These are phyloP conservation scores for Primulina tabacum DNA, from an alignment of 257 asterid genomes.

Conservation along the genomic window DNA sequence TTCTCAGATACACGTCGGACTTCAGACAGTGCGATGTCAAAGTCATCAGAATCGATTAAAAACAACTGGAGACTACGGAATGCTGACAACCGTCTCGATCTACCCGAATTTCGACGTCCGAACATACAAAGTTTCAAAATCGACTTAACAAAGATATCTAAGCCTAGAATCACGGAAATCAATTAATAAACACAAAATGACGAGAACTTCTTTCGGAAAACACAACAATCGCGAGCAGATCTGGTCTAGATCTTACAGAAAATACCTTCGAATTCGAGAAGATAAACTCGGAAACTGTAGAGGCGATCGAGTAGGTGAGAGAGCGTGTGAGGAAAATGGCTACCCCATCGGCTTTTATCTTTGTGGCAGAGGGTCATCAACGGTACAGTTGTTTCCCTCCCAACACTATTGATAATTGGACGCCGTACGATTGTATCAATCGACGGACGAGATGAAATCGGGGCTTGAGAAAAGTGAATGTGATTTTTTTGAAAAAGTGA, in stretches of 20 bases:
- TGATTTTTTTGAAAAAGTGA: too few species aligned
- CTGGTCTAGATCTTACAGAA: constrained; percentile 3
- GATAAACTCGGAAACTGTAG: constrained; percentile 4
- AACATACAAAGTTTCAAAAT: background rate
- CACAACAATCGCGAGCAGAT: constrained; percentile 13
- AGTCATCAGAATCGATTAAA: constrained; percentile 19
- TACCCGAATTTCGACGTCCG: constrained; percentile 3
- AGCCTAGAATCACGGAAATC: background rate
- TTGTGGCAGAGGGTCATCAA: constrained; percentile 24
- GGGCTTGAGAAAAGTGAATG: too few species aligned
- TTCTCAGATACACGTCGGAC: constrained; percentile 24
- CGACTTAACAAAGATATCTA: constrained; percentile 1
- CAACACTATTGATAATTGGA: background rate
- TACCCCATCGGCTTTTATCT: constrained; percentile 41
- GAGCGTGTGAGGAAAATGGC: constrained; percentile 24
- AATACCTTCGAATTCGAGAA: constrained; percentile 31
- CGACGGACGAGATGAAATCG: constrained; percentile 33
- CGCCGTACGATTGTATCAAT: constrained; percentile 33
- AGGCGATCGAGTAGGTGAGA: constrained; percentile 25
- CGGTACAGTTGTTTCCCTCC: constrained; percentile 60
- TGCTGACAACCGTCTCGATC: background rate
- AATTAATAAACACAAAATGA: background rate
- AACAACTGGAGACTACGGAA: background rate
- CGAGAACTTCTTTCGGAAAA: background rate
- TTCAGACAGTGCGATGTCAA: background rate